Conservation (phyloP, 176 grass and related monocot genomes). For the Pontederia paniculata region DNA sequence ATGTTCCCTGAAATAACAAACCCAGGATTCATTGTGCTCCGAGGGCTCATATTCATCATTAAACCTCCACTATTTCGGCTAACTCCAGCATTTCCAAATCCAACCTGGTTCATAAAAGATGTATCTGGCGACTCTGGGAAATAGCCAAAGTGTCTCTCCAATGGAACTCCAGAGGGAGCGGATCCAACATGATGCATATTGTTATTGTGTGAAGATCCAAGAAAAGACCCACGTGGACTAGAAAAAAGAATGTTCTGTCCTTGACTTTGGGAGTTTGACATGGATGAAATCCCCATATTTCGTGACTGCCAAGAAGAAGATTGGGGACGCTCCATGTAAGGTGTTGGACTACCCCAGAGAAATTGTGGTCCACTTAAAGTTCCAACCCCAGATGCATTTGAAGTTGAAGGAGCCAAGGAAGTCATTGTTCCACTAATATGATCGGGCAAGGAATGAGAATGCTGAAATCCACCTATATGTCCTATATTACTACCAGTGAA, state of each 20-base stretch:
- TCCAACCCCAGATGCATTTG: constrained; percentile 27
- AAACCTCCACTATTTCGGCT: constrained; percentile 16
- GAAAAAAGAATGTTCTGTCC: constrained; percentile 16
- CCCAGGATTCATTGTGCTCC: constrained; percentile 7
- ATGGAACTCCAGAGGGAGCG: constrained; percentile 33
- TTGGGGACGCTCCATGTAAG: constrained; percentile 16
- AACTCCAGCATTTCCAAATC: constrained; percentile 25
- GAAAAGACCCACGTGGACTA: constrained; percentile 14
- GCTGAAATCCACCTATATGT: constrained; percentile 18
- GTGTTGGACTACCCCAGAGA: constrained; percentile 28
- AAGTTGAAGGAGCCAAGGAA: constrained; percentile 23
- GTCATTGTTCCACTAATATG: constrained; percentile 23
- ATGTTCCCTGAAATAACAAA: constrained; percentile 19
- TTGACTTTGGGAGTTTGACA: constrained; percentile 22
- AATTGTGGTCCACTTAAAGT: constrained; percentile 23
- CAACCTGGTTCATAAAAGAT: constrained; percentile 28
- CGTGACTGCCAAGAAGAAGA: constrained; percentile 24
- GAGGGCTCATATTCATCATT: constrained; percentile 12
- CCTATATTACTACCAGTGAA: not conserved
- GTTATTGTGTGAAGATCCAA: constrained; percentile 16
- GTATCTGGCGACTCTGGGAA: constrained; percentile 18
- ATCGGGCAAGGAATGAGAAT: constrained; percentile 33
- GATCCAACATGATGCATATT: constrained; percentile 24
- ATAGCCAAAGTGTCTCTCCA: constrained; percentile 31
- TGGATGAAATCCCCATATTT: constrained; percentile 16